A percentile compares a stretch with the other conserved stretches of the same genome.
Conservation (phyloP, 129 eudicot genomes). For the Calendula officinalis region DNA sequence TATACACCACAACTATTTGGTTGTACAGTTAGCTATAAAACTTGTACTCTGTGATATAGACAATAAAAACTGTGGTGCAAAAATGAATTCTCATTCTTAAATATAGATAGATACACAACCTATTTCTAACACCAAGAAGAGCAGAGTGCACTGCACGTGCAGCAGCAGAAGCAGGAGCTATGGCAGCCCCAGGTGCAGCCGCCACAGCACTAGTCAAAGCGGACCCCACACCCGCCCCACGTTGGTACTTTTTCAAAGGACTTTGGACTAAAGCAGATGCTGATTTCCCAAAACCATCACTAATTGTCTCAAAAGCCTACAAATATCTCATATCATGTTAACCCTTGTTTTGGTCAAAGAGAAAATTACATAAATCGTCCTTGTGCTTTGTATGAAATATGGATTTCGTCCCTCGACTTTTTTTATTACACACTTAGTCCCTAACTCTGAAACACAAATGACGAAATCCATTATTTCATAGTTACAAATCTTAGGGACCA, state of each 20-base stretch:
- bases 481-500: neutral
- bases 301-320: constrained; percentile 85
- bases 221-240: constrained; percentile 75
- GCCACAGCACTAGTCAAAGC: constrained; percentile 76
- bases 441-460: too few relatives aligned
- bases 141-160: constrained; percentile 89
- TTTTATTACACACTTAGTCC: too few relatives aligned
- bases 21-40: too few relatives aligned
- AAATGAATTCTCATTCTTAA: neutral
- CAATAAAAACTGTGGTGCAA: too few relatives aligned
- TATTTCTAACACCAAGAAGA: constrained; percentile 91
- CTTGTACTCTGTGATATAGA: too few relatives aligned
- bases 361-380: too few relatives aligned
- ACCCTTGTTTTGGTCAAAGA: too few relatives aligned
- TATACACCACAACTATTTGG: too few relatives aligned
- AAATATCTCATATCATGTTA: neutral
- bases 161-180: constrained; percentile 94
- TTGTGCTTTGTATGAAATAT: too few relatives aligned
- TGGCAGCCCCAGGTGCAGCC: constrained; percentile 93
- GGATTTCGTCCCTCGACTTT: too few relatives aligned
- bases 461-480: too few relatives aligned
- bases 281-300: constrained; percentile 77
- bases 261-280: constrained; percentile 76
- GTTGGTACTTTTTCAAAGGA: constrained; percentile 79
- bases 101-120: constrained; percentile 35